phyloP scores from a whole-genome alignment of 495 filamentous ascomycete species.

The Bacidia rubella region DNA sequence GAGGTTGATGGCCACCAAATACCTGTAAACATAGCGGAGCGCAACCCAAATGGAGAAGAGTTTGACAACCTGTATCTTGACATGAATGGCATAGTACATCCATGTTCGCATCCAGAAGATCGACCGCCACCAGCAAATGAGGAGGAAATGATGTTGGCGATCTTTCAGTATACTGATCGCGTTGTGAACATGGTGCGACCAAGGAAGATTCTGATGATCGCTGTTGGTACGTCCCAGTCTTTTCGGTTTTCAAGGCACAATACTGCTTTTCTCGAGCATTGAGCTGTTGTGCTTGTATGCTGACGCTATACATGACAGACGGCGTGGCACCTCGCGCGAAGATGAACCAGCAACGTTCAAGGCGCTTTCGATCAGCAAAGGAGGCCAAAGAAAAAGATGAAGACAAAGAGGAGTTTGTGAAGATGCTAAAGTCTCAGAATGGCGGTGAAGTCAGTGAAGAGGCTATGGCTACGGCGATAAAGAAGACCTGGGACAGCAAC shows the following conservation, averaged over 20 bases:
- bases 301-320: slow-evolving; percentile 35
- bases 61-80: slow-evolving; percentile 97
- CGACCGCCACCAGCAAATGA: slow-evolving; percentile 80
- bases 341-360: slow-evolving; percentile 93
- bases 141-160: slow-evolving; percentile 97
- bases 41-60: slow-evolving; percentile 96
- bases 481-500: slow-evolving; percentile 97
- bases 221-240: slow-evolving; percentile 59
- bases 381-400: slow-evolving; percentile 90
- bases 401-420: slow-evolving; percentile 74
- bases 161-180: slow-evolving; percentile 94
- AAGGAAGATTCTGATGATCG: slow-evolving; percentile 91
- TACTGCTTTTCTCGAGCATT: not conserved
- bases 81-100: slow-evolving; percentile 99
- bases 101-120: slow-evolving; percentile 95
- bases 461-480: slow-evolving; percentile 47
- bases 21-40: slow-evolving; percentile 66
- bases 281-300: no score
- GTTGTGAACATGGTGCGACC: slow-evolving; percentile 98
- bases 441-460: slow-evolving; percentile 46
- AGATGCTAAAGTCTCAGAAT: slow-evolving; percentile 63
- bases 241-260: slow-evolving; percentile 3
- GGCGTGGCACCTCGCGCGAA: slow-evolving; percentile 89
- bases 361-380: slow-evolving; percentile 82
- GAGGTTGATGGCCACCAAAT: slow-evolving; percentile 67